Evolutionary conservation across 257 asterid species (phyloP).

Genomic region (Ocimum tenuiflorum): DNA sequence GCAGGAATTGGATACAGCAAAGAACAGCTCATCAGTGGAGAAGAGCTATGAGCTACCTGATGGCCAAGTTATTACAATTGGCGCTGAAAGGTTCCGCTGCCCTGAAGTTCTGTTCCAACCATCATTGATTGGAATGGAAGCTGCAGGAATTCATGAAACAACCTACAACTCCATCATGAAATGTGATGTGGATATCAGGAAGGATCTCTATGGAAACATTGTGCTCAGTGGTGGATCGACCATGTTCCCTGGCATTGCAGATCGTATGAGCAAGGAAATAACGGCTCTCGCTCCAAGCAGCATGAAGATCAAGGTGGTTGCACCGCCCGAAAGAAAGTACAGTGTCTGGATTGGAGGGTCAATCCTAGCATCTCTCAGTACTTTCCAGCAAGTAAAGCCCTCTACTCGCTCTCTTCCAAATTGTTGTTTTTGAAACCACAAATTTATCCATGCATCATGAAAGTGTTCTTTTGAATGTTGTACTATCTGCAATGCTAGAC

Average conservation of each 20-base stretch:
- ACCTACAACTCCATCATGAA: no score
- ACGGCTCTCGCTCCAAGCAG: no score
- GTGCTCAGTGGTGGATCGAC: conserved; percentile 74
- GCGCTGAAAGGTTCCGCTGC: conserved; percentile 42
- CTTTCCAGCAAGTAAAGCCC: conserved; percentile 80
- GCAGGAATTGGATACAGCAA: conserved; percentile 33
- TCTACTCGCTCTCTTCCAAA: background rate
- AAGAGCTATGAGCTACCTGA: conserved; percentile 38
- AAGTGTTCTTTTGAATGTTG: background rate
- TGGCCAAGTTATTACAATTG: conserved; percentile 31
- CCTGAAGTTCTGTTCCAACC: no score
- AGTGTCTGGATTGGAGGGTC: conserved; percentile 79
- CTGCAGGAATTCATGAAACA: no score
- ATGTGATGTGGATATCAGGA: conserved; percentile 55
- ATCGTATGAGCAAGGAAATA: conserved; percentile 66
- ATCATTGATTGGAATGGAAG: conserved; percentile 34
- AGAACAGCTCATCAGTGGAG: conserved; percentile 28
- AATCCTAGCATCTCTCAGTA: no score
- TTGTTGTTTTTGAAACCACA: no score
- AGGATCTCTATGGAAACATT: conserved; percentile 60
- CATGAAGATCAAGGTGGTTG: no score
- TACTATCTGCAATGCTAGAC: no score
- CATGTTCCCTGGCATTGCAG: conserved; percentile 66
- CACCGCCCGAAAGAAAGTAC: conserved; percentile 64
- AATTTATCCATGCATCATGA: background rate